These are phyloP conservation scores for Penicillium decumbens DNA, from an alignment of 2,329 filamentous ascomycete genomes.

Conservation along the genomic window DNA sequence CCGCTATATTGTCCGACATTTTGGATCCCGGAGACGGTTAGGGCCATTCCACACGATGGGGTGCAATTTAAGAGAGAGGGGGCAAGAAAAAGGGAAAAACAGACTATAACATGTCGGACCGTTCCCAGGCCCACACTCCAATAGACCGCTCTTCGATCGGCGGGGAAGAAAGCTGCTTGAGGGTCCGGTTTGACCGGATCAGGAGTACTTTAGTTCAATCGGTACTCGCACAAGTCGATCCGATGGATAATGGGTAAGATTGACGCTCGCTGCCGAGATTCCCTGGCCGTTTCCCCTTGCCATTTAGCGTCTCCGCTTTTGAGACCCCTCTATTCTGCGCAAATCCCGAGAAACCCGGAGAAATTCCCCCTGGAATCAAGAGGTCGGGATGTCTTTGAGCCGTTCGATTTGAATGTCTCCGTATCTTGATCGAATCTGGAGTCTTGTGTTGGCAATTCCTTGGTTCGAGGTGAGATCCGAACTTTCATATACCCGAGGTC, in stretches of 20 bases:
- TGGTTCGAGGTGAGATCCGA: neutral
- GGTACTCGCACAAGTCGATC: slow-evolving; percentile 9
- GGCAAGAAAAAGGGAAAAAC: slow-evolving; percentile 2
- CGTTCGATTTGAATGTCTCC: neutral
- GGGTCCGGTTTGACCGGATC: neutral
- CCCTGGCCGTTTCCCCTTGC: neutral
- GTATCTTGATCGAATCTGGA: neutral
- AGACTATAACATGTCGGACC: slow-evolving; percentile 18
- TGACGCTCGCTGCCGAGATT: slow-evolving; percentile 17
- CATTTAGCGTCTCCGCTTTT: slow-evolving; percentile 7
- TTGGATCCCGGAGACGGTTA: neutral
- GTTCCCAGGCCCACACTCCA: slow-evolving; percentile 21
- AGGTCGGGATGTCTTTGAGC: neutral
- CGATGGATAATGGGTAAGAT: slow-evolving; percentile 6
- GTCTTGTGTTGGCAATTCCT: too few relatives aligned
- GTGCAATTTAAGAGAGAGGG: neutral
- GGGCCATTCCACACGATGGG: neutral
- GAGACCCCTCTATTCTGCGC: slow-evolving; percentile 11
- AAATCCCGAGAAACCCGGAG: slow-evolving; percentile 20
- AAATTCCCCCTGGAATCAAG: slow-evolving; percentile 2
- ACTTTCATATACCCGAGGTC: neutral
- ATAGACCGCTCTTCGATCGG: slow-evolving; percentile 23
- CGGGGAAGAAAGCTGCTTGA: slow-evolving; percentile 7
- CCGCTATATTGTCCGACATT: slow-evolving; percentile 6
- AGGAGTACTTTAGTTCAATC: neutral